A percentile compares a stretch with the other conserved stretches of the same genome.
Evolutionary conservation across 768 basidiomycete species (phyloP).

Genomic region (Russula ochroleuca): DNA sequence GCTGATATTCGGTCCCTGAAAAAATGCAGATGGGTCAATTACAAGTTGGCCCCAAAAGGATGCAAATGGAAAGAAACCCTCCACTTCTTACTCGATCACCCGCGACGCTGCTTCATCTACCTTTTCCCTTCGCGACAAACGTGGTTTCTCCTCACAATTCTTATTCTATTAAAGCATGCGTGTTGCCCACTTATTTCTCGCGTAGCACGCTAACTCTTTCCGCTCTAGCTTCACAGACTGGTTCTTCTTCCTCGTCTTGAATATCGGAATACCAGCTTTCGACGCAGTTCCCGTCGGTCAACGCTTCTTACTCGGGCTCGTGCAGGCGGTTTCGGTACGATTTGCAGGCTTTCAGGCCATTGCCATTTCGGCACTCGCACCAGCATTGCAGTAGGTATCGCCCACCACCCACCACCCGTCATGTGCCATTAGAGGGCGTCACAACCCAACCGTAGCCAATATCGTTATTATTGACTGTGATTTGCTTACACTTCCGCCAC

Average conservation of each 20-base stretch:
- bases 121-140: constrained; percentile 91
- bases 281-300: constrained; percentile 64
- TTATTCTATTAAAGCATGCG: constrained; percentile 64
- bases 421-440: too few relatives aligned
- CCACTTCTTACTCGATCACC: constrained; percentile 90
- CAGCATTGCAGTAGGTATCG: constrained; percentile 71
- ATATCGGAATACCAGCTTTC: constrained; percentile 73
- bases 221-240: constrained; percentile 67
- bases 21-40: constrained; percentile 62
- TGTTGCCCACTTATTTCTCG: too few relatives aligned
- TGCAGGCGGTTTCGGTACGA: constrained; percentile 78
- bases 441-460: neutral
- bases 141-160: constrained; percentile 75
- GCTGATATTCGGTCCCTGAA: neutral
- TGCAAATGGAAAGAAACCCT: constrained; percentile 73
- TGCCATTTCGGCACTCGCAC: constrained; percentile 62
- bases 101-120: constrained; percentile 85
- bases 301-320: constrained; percentile 64
- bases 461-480: neutral
- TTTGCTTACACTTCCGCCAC: neutral
- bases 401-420: too few relatives aligned
- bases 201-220: neutral
- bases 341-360: constrained; percentile 84
- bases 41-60: constrained; percentile 51
- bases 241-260: constrained; percentile 83